A percentile compares a stretch with the other conserved stretches of the same genome.
These are phyloP conservation scores for Emericellopsis terricola DNA, from an alignment of 495 filamentous ascomycete genomes.

Conservation along the genomic window DNA sequence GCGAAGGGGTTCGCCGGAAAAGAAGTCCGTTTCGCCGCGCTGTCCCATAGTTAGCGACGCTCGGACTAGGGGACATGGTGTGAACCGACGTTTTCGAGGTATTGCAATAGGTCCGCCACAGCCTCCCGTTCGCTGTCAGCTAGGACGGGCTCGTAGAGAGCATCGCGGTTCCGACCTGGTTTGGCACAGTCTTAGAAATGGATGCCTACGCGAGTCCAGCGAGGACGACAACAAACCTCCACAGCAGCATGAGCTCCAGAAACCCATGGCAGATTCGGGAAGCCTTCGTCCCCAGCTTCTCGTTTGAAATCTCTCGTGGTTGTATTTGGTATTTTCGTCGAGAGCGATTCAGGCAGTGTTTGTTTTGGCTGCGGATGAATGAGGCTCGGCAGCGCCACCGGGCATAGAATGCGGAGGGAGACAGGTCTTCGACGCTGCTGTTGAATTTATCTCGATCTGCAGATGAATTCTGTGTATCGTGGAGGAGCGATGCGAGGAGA, in stretches of 20 bases:
- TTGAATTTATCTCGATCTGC: too few species aligned
- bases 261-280: slow-evolving; percentile 19
- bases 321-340: too few species aligned
- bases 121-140: slow-evolving; percentile 95
- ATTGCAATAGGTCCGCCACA: slow-evolving; percentile 85
- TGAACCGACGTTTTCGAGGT: slow-evolving; percentile 76
- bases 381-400: neutral
- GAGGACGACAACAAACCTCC: slow-evolving; percentile 11
- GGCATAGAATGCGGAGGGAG: too few species aligned
- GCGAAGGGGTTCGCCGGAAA: slow-evolving; percentile 87
- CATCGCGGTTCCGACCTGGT: slow-evolving; percentile 81
- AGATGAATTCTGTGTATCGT: too few species aligned
- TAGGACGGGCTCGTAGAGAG: slow-evolving; percentile 84
- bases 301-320: too few species aligned
- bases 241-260: slow-evolving; percentile 21
- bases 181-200: too few species aligned
- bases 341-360: too few species aligned
- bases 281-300: too few species aligned
- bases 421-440: too few species aligned
- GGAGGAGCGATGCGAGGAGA: too few species aligned
- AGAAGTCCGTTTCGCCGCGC: slow-evolving; percentile 94
- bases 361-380: neutral
- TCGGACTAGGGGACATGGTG: neutral
- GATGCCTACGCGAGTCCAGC: neutral
- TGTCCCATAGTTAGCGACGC: slow-evolving; percentile 14